Base-by-base conservation (phyloP, 805 yeast species). In the Kregervanrija fluxuum region DNA sequence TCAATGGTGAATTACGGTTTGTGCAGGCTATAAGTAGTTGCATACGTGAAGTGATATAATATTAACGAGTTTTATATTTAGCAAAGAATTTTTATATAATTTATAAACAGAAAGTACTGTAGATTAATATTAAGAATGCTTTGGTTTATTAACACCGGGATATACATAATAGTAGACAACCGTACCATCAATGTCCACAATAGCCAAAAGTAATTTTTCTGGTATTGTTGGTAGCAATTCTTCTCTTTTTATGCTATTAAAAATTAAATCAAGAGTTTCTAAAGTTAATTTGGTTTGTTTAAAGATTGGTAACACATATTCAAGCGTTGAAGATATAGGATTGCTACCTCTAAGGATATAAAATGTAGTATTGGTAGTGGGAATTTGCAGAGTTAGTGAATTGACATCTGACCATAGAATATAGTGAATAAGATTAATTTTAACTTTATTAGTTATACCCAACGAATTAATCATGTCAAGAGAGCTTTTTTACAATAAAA, bases 161-260 rank as follows among this genome's bases (percentile, higher is more conserved):
- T 81, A 77, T 13, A 80, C 68, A 57, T 76, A 75, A 59, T 84
- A 83, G 53, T 79, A 84, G n/a, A 82, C 82, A 14, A 81, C 70
- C 0, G 89, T 80, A 2, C 87, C 82, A 57, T 84, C 93, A 44
- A 73, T 73, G 52, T 75, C 79, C 2, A 75, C 71, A 8, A 83
- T 65, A 0, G 77, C 89, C 30, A 79, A 49, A 0, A 80, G 64
- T 3, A 84, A 49, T 45, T 79, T 63, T 37, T 60, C 61, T 0
- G 79, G 76, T 6, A 12, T 12, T 11, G 11, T 38, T 3, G 35
- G 28, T 28, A 75, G 55, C 6, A 4, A 5, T 1, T 48, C 47
- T 1, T 17, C 43, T 1, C 5, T 30, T 8, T 15, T 17, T 5
- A 54, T 11, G 37, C 54, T 16, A 0, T 48, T 48, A 46, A 79